Percentiles rank a stretch among this genome's conserved stretches.
These are phyloP conservation scores for Volvox africanus DNA, from an alignment of 139 green algal genomes.

Conservation along the genomic window DNA sequence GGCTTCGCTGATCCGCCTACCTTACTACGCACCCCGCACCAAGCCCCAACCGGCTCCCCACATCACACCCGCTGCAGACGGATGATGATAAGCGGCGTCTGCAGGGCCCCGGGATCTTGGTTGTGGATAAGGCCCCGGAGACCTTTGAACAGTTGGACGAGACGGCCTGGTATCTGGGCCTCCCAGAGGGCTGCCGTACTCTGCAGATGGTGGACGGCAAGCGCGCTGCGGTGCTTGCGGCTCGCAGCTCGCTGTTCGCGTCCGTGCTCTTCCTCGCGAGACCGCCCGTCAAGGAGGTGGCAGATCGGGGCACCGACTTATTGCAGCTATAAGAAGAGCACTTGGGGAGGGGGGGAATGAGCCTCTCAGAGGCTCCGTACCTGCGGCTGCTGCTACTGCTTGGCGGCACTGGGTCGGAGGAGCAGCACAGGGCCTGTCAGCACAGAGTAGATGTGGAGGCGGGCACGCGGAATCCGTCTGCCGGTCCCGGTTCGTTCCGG, in stretches of 20 bases:
- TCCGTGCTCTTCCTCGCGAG: constrained; percentile 74
- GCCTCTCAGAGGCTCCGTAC: background rate
- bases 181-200: background rate
- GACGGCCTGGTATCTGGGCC: constrained; percentile 64
- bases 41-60: too few species aligned
- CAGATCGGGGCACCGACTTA: background rate
- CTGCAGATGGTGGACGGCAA: constrained; percentile 58
- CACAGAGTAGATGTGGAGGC: too few species aligned
- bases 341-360: background rate
- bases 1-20: too few species aligned
- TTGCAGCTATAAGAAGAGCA: constrained; percentile 22
- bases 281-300: constrained; percentile 61
- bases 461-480: too few species aligned
- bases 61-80: too few species aligned
- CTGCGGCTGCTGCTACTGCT: too few species aligned
- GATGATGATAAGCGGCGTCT: constrained; percentile 73
- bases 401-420: too few species aligned
- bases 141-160: background rate
- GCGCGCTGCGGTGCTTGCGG: constrained; percentile 8
- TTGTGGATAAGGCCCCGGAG: constrained; percentile 63
- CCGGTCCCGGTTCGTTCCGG: too few species aligned
- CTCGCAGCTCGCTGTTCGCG: constrained; percentile 45
- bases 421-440: too few species aligned
- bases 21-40: background rate
- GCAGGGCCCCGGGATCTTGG: constrained; percentile 74